Evolutionary conservation across 495 filamentous ascomycete species (phyloP).

Genomic region (Neurospora sp.): DNA sequence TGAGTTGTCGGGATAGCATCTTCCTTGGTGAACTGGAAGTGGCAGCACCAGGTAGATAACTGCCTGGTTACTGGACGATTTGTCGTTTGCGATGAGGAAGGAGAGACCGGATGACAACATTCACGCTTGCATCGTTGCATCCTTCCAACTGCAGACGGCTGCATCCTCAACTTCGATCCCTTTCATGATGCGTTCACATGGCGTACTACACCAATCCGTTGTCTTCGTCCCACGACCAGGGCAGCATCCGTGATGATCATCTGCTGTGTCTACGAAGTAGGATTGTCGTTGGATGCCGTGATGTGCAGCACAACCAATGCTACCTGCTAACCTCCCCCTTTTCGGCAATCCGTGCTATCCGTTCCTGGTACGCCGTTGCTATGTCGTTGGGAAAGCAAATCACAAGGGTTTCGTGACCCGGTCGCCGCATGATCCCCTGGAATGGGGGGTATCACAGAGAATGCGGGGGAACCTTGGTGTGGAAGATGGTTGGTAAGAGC

Average conservation of each 20-base stretch:
- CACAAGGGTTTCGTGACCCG: neutral
- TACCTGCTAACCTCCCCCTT: neutral
- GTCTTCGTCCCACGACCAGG: neutral
- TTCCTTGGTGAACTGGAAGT: neutral
- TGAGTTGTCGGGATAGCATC: neutral
- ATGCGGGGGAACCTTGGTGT: neutral
- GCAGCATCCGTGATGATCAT: neutral
- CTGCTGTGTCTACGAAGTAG: neutral
- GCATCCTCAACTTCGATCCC: neutral
- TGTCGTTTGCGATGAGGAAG: neutral
- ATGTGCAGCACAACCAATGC: neutral
- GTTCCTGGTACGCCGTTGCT: neutral
- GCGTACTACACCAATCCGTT: neutral
- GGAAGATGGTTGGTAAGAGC: neutral
- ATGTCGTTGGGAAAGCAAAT: neutral
- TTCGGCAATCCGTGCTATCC: neutral
- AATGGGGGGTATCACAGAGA: neutral
- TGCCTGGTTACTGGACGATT: neutral
- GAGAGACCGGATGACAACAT: neutral
- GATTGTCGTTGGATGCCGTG: neutral
- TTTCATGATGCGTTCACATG: neutral
- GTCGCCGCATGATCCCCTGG: neutral
- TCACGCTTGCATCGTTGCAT: neutral
- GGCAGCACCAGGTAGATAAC: neutral
- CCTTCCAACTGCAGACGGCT: neutral